Base-by-base conservation (phyloP, 2,329 filamentous ascomycete genomes). In the Fusarium illudens region DNA sequence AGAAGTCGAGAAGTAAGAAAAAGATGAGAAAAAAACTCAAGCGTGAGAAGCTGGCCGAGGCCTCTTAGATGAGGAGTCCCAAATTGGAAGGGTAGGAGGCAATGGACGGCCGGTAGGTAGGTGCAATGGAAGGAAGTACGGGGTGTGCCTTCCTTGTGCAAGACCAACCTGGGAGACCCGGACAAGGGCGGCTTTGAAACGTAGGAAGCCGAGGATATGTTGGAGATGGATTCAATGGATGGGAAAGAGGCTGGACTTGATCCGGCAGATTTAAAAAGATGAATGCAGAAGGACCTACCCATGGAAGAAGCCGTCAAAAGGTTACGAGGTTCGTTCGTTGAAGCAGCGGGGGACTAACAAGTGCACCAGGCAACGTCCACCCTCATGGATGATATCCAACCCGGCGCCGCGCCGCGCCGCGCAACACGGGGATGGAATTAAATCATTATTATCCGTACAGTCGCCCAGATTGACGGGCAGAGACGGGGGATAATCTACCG, bases 71-170 rank as follows among this genome's bases (percentile, higher is more conserved):
- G 62, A 61, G 52, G 42, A 54, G 44, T 29, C 59, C 58, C 46
- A 67, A 67, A 61, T 62, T 64, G 67, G 66, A 70, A 67, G 59
- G 67, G 55, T 44, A 55, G 62, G 53, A 69, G 55, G 30, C 55
- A 64, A 63, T 62, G 55, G 61, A 19, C n/a, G 27, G 53, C 48
- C 32, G 57, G 37, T 54, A 44, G 34, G 54, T 53, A 17, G 29
- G 32, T 30, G 11, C 29, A 11, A 11, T 7, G 29, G 29, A 7
- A 48, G 44, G 29, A 17, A 30, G 34, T 29, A 39, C 34, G 51
- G 33, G 33, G 34, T 37, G n/a, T 17, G 51, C 42, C 39, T 44
- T 44, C 22, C 39, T 27, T 44, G 25, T 12, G 44, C 29, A 51
- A 52, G 50, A 27, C 61, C 42, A 33, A 33, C 13, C 12, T 49